Percentiles rank a stretch among this genome's conserved stretches.
These are phyloP conservation scores for Stenocarpella maydis DNA, from an alignment of 2,329 filamentous ascomycete species.

Conservation along the genomic window DNA sequence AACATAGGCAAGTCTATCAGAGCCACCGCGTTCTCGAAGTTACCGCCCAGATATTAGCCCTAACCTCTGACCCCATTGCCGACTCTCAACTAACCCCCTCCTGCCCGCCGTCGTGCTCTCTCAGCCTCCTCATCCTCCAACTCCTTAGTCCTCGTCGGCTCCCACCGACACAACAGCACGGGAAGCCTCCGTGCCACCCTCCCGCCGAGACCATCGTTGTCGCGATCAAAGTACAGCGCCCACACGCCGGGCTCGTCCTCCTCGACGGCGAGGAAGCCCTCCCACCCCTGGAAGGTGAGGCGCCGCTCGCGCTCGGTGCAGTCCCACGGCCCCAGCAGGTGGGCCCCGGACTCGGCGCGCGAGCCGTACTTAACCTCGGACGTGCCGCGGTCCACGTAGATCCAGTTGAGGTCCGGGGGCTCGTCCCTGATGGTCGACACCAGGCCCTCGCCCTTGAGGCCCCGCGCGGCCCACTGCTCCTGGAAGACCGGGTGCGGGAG, in stretches of 20 bases:
- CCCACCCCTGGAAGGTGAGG: neutral
- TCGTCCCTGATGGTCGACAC: neutral
- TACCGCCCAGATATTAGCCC: too few relatives aligned
- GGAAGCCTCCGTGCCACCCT: neutral
- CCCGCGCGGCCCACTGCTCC: neutral
- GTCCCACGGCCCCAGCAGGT: neutral
- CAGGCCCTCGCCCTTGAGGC: neutral
- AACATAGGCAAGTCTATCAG: too few relatives aligned
- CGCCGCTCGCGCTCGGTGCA: neutral
- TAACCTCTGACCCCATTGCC: neutral
- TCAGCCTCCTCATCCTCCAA: neutral
- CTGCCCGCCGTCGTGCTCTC: neutral
- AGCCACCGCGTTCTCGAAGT: too few relatives aligned
- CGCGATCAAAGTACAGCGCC: neutral
- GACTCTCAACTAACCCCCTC: neutral
- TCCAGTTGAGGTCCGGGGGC: neutral
- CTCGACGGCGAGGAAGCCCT: constrained; percentile 1
- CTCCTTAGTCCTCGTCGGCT: neutral
- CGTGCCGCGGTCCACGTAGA: neutral
- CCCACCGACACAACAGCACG: neutral
- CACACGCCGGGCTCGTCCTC: neutral
- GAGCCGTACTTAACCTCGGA: neutral
- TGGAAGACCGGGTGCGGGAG: neutral
- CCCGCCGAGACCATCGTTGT: neutral
- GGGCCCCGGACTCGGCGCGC: neutral